A percentile compares a stretch with the other conserved stretches of the same genome.
Evolutionary conservation across 1,284 basidiomycete genomes (phyloP).

Genomic region (Ustilago loliicola): DNA sequence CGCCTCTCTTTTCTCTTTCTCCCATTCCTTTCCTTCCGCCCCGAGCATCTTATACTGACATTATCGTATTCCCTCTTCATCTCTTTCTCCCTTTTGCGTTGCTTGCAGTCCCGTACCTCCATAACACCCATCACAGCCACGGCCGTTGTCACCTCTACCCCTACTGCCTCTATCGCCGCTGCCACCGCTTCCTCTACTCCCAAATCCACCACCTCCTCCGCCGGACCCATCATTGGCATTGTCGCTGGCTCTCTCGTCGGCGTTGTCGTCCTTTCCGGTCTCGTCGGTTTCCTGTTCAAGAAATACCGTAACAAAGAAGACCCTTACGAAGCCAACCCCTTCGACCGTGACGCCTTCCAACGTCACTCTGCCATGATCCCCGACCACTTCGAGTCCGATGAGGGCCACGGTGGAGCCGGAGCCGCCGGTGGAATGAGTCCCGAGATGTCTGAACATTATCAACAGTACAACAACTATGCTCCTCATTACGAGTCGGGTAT

Average conservation of each 20-base stretch:
- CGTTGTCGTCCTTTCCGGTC: slow-evolving; percentile 67
- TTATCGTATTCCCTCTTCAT: not conserved
- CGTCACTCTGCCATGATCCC: slow-evolving; percentile 69
- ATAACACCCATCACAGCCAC: slow-evolving; percentile 47
- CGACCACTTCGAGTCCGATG: slow-evolving; percentile 63
- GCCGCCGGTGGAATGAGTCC: slow-evolving; percentile 29
- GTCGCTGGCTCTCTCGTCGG: slow-evolving; percentile 70
- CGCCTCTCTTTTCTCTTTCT: slow-evolving; percentile 21
- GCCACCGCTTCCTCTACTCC: slow-evolving; percentile 34
- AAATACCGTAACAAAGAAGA: slow-evolving; percentile 63
- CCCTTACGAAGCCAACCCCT: slow-evolving; percentile 68
- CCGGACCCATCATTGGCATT: slow-evolving; percentile 70
- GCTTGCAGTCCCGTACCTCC: slow-evolving; percentile 25
- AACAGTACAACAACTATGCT: slow-evolving; percentile 50
- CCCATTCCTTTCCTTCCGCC: not conserved
- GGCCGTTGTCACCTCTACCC: slow-evolving; percentile 48
- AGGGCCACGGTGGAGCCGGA: slow-evolving; percentile 42
- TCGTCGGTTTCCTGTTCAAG: slow-evolving; percentile 68
- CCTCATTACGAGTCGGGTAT: slow-evolving; percentile 47
- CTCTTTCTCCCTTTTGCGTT: not conserved
- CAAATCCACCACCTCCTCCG: slow-evolving; percentile 38
- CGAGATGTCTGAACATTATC: slow-evolving; percentile 58
- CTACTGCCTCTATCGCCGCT: slow-evolving; percentile 20
- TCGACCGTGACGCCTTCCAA: slow-evolving; percentile 69
- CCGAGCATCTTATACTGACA: slow-evolving; percentile 20